These are phyloP conservation scores for Diplotaxis tenuifolia DNA, from an alignment of 345 rosid genomes.

Conservation along the genomic window DNA sequence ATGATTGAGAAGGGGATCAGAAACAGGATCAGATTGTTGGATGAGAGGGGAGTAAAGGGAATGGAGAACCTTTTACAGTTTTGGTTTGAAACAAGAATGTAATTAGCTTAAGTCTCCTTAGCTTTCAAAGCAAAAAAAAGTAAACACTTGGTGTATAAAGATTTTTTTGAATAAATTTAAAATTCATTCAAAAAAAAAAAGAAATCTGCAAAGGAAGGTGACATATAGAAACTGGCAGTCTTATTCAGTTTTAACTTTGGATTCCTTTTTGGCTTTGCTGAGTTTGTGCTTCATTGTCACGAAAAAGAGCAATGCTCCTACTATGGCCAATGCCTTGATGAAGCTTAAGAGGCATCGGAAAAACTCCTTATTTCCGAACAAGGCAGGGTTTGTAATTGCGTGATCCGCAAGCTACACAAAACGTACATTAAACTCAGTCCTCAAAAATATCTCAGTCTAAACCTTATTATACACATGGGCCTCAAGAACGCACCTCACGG, in stretches of 20 bases:
- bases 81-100: too few species aligned
- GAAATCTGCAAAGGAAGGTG: constrained; percentile 2
- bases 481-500: constrained; percentile 26
- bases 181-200: too few species aligned
- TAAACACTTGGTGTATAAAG: too few species aligned
- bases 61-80: too few species aligned
- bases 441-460: not conserved
- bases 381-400: constrained; percentile 6
- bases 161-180: too few species aligned
- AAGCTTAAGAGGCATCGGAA: constrained; percentile 18
- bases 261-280: constrained; percentile 26
- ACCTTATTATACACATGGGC: not conserved
- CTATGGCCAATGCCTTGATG: constrained; percentile 23
- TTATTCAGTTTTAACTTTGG: constrained; percentile 37
- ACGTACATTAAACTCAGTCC: not conserved
- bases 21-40: too few species aligned
- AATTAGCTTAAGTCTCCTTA: too few species aligned
- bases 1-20: too few species aligned
- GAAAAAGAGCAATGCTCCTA: constrained; percentile 38
- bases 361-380: constrained; percentile 35
- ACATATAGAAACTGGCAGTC: not conserved
- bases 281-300: constrained; percentile 32
- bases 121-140: too few species aligned
- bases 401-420: constrained; percentile 31
- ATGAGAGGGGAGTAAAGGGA: too few species aligned